Evolutionary conservation across 2,329 filamentous ascomycete genomes (phyloP), one percentile per base, ranked within the genome.

Genomic region (Apiospora arundinis): DNA sequence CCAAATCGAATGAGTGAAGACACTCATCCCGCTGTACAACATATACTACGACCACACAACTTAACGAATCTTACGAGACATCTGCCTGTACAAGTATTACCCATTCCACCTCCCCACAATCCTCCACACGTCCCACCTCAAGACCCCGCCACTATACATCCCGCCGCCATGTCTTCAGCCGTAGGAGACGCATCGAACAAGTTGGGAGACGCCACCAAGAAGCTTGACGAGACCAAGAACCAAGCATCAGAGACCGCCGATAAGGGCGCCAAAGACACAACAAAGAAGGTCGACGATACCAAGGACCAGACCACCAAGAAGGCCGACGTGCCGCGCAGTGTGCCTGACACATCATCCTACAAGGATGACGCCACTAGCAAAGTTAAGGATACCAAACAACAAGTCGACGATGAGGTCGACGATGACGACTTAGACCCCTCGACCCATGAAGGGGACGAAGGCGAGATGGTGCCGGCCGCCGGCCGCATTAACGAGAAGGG

Each of bases 401-500:
- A 45, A 18, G 14, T 63, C n/a, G 69, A 74, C 14, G 45, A 73
- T 12, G 46, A 56, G 42, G 42, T 45, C 3, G 67, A 69, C 14
- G 75, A 72, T 0, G 72, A 70, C 42, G 67, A 69, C n/a, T 72
- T 71, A 2, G 72, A 70, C 42, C 73, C 72, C 21, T 74, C 72
- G 63, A 67, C 75, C 11, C 71, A 71, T 21, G 75, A 75, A 32
- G 77, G 76, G 8, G 77, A 77, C 44, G 78, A 80, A 63, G 78
- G 78, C 46, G 79, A 81, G 74, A 79, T 80, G 78, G 79, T 80
- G 44, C 79, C 79, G 23, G 79, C 79, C 16, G 79, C 79, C n/a
- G 79, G 79, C 46, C 79, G 84, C 68, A 80, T 89, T 71, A 88
- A 85, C 75, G 85, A 85, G 70, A 84, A 87, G 69, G 88, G 88